phyloP scores from a whole-genome alignment of 768 basidiomycete genomes.

The Pisolithus sp. region DNA sequence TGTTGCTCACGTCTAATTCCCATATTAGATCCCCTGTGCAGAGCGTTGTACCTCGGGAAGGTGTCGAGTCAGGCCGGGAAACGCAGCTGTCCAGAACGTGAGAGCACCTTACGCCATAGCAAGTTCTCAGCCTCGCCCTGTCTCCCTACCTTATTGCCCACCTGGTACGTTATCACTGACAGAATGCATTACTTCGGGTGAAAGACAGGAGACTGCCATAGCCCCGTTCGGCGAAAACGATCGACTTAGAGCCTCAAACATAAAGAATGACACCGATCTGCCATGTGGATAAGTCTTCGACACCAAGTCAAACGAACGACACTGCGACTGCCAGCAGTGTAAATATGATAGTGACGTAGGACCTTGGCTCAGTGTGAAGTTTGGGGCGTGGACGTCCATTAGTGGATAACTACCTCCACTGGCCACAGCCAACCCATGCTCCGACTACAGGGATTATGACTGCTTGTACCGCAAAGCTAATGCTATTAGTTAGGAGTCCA shows the following conservation, averaged over 20 bases:
- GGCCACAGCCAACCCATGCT: slow-evolving; percentile 80
- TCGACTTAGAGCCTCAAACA: slow-evolving; percentile 51
- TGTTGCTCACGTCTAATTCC: slow-evolving; percentile 40
- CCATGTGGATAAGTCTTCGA: slow-evolving; percentile 60
- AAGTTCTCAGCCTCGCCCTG: not conserved
- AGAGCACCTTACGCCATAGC: slow-evolving; percentile 43
- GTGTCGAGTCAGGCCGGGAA: slow-evolving; percentile 67
- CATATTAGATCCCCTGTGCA: slow-evolving; percentile 30
- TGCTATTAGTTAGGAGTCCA: slow-evolving; percentile 71
- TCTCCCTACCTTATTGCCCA: slow-evolving; percentile 8
- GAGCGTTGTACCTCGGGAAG: slow-evolving; percentile 63
- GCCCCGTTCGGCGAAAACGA: not conserved
- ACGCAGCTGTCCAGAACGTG: slow-evolving; percentile 82
- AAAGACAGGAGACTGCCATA: not conserved
- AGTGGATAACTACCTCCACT: slow-evolving; percentile 48
- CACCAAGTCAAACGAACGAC: slow-evolving; percentile 75
- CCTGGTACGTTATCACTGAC: slow-evolving; percentile 69
- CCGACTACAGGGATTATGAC: slow-evolving; percentile 59
- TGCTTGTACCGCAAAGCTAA: slow-evolving; percentile 74
- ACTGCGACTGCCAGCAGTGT: slow-evolving; percentile 59
- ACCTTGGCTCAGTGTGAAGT: slow-evolving; percentile 32
- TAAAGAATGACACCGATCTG: slow-evolving; percentile 55
- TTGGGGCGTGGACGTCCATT: not conserved
- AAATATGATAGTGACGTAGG: slow-evolving; percentile 73
- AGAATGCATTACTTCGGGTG: too few species aligned